Conservation (phyloP, 371 early-diverging fungal genomes). For the Lichtheimia hyalospora region DNA sequence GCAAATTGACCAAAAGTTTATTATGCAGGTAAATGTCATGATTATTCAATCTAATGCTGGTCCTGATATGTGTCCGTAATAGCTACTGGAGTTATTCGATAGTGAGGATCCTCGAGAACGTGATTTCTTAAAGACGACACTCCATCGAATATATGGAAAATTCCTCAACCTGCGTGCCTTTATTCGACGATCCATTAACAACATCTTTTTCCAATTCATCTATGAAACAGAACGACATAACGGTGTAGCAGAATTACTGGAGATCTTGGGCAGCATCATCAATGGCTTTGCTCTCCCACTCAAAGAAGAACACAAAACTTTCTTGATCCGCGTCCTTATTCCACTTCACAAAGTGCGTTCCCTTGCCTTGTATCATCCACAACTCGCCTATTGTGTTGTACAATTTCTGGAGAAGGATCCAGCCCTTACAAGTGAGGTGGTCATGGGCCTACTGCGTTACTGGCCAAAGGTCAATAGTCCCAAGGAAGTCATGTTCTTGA, state of each 20-base stretch:
- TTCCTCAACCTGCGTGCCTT: conserved; percentile 94
- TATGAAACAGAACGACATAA: conserved; percentile 96
- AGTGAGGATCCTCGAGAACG: conserved; percentile 98
- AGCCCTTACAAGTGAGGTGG: conserved; percentile 84
- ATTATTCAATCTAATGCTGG: neutral
- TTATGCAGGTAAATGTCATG: conserved; percentile 62
- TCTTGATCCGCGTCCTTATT: conserved; percentile 87
- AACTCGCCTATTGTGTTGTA: conserved; percentile 95
- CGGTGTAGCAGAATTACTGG: conserved; percentile 95
- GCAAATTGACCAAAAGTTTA: conserved; percentile 92
- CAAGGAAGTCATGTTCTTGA: conserved; percentile 97
- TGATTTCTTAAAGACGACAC: conserved; percentile 94
- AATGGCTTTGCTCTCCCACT: conserved; percentile 97
- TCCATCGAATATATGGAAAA: conserved; percentile 98
- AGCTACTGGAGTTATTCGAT: conserved; percentile 94
- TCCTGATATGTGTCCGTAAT: neutral
- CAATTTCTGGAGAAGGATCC: conserved; percentile 97
- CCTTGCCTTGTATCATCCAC: conserved; percentile 90
- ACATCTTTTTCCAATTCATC: conserved; percentile 95
- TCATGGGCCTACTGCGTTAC: conserved; percentile 83
- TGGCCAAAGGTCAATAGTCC: conserved; percentile 99
- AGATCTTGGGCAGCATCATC: conserved; percentile 97
- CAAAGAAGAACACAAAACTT: conserved; percentile 96
- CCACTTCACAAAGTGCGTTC: conserved; percentile 96
- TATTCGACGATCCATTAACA: conserved; percentile 94